Evolutionary conservation across 345 rosid genomes (phyloP), one percentile per base, ranked within the genome.

Genomic region (Eucalyptus pauciflora): DNA sequence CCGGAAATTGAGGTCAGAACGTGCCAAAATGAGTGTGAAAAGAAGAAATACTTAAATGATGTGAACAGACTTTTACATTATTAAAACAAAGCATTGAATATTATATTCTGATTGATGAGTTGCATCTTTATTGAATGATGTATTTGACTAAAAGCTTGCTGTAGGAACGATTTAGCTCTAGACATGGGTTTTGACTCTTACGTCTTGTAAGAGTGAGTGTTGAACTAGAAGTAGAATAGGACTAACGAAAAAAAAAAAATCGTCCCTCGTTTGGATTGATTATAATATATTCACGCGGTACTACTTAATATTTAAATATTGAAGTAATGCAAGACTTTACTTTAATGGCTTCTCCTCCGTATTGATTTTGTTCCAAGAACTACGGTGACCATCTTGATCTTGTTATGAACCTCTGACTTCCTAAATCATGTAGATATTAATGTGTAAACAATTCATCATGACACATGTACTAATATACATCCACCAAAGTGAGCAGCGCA

Each of bases 181-280:
- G 2, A 10, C 1, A 5, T 52, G 4, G 58, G 10, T 52, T 52
- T 52, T 52, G 58, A 52, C 25, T 20, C 2, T 52, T 5, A 20
- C 5, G 0, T 52, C 0, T 0, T 20, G 0, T 52, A 20, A 52
- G 0, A 52, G 0, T 20, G 10, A 0, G 10, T 52, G 4, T 52
- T 52, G 20, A 52, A n/a, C n/a, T n/a, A n/a, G n/a, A n/a, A n/a
- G n/a, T n/a, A n/a, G n/a, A n/a, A n/a, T n/a, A n/a, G n/a, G n/a
- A n/a, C n/a, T n/a, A n/a, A n/a, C n/a, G n/a, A n/a, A n/a, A n/a
- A n/a, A 52, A 0, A 52, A 52, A 18, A 52, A 20, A 37, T 10
- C 0, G 2, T 27, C 27, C 13, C 8, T 10, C 13, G 3, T 76
- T 76, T 76, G 43, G 13, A 71, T 64, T 9, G 8, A 8, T 71